Evolutionary conservation across 495 filamentous ascomycete genomes (phyloP), one percentile per base, ranked within the genome.

Genomic region (Neurospora pannonica): DNA sequence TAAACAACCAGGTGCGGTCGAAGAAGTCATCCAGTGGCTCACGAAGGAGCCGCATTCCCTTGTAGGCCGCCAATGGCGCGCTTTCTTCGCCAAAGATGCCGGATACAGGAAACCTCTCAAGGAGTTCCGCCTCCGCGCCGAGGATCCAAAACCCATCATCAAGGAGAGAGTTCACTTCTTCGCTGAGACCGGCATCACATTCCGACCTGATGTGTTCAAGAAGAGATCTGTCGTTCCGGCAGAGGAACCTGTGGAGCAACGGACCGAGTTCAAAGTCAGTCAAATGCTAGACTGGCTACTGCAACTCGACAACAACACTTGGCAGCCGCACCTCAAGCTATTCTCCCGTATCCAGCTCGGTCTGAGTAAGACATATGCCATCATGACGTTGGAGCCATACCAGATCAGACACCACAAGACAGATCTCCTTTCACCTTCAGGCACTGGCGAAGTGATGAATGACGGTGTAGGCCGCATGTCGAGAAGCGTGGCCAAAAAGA

Each of bases 391-490:
- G 15, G 75, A 82, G 42, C 78, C 76, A 1, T 46, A 79, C 3
- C 82, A 87, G 75, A 85, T 87, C 31, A 72, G 62, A 28, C 79
- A 83, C 40, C 77, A 73, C 19, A 7, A 39, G 2, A 13, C 72
- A 0, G 85, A 87, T 72, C 74, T 86, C 5, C 70, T 80, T 0
- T 85, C 84, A 0, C 81, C 81, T 1, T 67, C 54, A 34, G 54
- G 54, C 46, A 76, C 75, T 17, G 70, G 74, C 0, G 81, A 82
- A 38, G 87, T 92, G 0, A 97, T 97, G 93, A 94, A 94, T 75
- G 93, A 97, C 77, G 93, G 93, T 5, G 93, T 93, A 71, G 92
- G 89, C 17, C 82, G 90, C 37, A 91, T 94, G 80, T 96, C 93
- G 0, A 83, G 85, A 42, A 79, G 80, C 5, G 85, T 93, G 31